Conservation (phyloP, 495 filamentous ascomycete species). For the Lasiosphaeris hirsuta region DNA sequence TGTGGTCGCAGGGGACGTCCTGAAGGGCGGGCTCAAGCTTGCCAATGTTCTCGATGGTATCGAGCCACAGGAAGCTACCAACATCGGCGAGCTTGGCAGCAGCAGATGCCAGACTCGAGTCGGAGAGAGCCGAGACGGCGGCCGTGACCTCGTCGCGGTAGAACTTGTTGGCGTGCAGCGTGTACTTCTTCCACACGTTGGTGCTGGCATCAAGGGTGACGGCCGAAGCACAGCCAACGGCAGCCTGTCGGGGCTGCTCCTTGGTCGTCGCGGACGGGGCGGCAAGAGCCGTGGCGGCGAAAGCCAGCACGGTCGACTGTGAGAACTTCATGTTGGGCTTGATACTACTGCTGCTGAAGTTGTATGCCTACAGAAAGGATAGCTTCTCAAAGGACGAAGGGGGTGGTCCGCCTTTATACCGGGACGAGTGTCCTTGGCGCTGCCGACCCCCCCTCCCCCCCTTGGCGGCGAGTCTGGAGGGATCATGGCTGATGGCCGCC, state of each 20-base stretch:
- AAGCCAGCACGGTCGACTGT: conserved; percentile 35
- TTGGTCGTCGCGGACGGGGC: conserved; percentile 35
- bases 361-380: conserved; percentile 10
- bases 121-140: conserved; percentile 42
- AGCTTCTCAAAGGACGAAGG: conserved; percentile 4
- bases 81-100: conserved; percentile 59
- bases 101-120: conserved; percentile 33
- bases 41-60: conserved; percentile 57
- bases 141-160: conserved; percentile 53
- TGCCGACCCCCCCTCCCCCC: conserved; percentile 7
- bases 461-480: conserved; percentile 3
- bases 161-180: conserved; percentile 55
- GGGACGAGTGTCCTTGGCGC: conserved; percentile 10
- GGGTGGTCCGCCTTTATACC: conserved; percentile 36
- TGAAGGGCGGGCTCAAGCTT: conserved; percentile 54
- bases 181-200: conserved; percentile 54
- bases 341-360: conserved; percentile 18
- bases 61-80: conserved; percentile 69
- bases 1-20: conserved; percentile 55
- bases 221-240: conserved; percentile 44
- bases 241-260: conserved; percentile 28
- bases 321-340: conserved; percentile 45
- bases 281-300: conserved; percentile 41
- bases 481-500: neutral
- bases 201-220: conserved; percentile 50